Percentiles rank a stretch among this genome's conserved stretches.
Evolutionary conservation across 1,284 basidiomycete genomes (phyloP).

Genomic region (Leccinum solheimii): DNA sequence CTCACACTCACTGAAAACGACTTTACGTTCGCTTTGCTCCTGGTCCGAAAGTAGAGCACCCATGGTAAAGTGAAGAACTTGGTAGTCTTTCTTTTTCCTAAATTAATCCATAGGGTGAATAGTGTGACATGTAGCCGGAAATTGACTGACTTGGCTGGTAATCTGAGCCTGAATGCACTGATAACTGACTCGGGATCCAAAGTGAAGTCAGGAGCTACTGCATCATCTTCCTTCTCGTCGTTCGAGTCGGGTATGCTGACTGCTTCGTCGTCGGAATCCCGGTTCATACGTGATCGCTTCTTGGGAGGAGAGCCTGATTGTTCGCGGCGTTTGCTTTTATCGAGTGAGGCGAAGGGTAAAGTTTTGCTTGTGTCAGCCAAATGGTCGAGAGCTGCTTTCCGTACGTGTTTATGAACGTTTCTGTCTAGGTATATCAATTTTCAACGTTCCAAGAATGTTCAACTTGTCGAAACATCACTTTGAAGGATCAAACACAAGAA

Average conservation of each 20-base stretch:
- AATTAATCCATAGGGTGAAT: not conserved
- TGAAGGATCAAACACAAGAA: constrained; percentile 81
- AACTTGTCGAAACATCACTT: constrained; percentile 41
- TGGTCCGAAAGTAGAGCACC: constrained; percentile 51
- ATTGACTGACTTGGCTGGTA: constrained; percentile 43
- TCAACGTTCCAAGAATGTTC: not conserved
- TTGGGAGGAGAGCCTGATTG: constrained; percentile 18
- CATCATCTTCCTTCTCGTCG: constrained; percentile 11
- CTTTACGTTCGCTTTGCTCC: constrained; percentile 50
- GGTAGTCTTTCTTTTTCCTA: constrained; percentile 54
- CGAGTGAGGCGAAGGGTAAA: constrained; percentile 4
- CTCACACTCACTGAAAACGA: constrained; percentile 49
- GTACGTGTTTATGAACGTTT: constrained; percentile 21
- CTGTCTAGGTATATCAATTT: constrained; percentile 23
- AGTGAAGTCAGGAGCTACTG: constrained; percentile 13
- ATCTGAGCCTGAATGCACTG: constrained; percentile 50
- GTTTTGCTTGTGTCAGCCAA: constrained; percentile 1
- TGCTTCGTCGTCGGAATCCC: constrained; percentile 34
- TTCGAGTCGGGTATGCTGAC: constrained; percentile 37
- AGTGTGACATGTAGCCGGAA: not conserved
- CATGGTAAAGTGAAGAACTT: constrained; percentile 73
- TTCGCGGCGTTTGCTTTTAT: constrained; percentile 24
- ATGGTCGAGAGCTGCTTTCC: constrained; percentile 37
- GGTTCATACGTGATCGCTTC: constrained; percentile 30
- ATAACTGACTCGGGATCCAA: constrained; percentile 40